Conservation (phyloP, 345 rosid species). For the Anastatica hierochuntica region DNA sequence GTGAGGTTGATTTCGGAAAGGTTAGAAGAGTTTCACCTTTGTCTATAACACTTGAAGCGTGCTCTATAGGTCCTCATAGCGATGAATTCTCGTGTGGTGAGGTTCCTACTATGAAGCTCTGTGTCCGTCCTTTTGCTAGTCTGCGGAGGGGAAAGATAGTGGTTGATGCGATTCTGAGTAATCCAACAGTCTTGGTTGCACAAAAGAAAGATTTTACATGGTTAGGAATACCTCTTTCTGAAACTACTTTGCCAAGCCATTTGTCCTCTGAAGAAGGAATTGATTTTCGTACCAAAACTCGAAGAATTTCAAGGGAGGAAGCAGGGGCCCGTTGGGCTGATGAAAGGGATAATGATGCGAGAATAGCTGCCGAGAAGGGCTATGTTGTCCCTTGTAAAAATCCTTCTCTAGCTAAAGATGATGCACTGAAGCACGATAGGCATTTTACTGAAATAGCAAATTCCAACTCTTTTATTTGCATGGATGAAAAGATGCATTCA, state of each 20-base stretch:
- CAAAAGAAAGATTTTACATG: slow-evolving; percentile 90
- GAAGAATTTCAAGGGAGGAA: slow-evolving; percentile 75
- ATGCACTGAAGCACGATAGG: slow-evolving; percentile 29
- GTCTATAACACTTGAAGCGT: slow-evolving; percentile 71
- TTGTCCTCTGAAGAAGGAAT: slow-evolving; percentile 83
- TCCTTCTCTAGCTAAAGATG: slow-evolving; percentile 32
- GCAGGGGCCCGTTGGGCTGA: slow-evolving; percentile 40
- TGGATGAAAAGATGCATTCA: slow-evolving; percentile 71
- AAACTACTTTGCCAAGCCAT: slow-evolving; percentile 45
- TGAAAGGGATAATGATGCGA: slow-evolving; percentile 64
- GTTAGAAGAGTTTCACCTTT: slow-evolving; percentile 79
- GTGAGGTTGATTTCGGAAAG: slow-evolving; percentile 75
- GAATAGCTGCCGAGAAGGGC: slow-evolving; percentile 73
- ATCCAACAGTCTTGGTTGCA: slow-evolving; percentile 55
- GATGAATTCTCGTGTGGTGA: slow-evolving; percentile 92
- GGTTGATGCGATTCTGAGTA: slow-evolving; percentile 71
- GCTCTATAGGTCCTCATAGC: slow-evolving; percentile 63
- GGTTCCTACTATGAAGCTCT: slow-evolving; percentile 68
- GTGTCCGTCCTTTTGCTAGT: slow-evolving; percentile 76
- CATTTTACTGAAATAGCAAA: slow-evolving; percentile 29
- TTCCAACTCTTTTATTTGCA: slow-evolving; percentile 43
- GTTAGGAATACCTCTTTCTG: slow-evolving; percentile 77
- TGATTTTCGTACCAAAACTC: slow-evolving; percentile 78
- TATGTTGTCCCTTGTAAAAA: slow-evolving; percentile 46
- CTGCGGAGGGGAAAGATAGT: slow-evolving; percentile 84